Evolutionary conservation across 176 grass and related monocot genomes (phyloP), one percentile per base, ranked within the genome.

Genomic region (Bonia amplexicaulis): DNA sequence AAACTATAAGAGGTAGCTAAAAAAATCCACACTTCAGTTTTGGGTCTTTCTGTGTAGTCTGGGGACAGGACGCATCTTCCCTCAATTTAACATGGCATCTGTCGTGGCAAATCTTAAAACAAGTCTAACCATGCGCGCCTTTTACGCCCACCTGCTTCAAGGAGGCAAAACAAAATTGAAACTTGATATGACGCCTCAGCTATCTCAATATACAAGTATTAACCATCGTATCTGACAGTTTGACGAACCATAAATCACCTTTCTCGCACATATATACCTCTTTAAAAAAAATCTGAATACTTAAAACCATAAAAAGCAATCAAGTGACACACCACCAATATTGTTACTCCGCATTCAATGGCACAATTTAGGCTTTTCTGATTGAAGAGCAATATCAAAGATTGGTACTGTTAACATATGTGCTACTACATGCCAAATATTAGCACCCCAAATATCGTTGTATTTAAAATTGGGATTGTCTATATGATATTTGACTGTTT

Each of bases 21-120:
- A 33, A 3, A 33, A 3, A 31, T 31, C 2, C 31, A 33, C 74
- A 26, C 13, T 15, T 27, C 14, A 39, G 61, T 5, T 82, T 71
- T 88, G 86, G 87, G 46, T 4, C 17, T 6, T 64, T 53, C 1
- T 45, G 54, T 25, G 66, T 46, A 40, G 48, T 16, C 1, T 62
- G 46, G 66, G 80, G 71, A 51, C 81, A 73, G 2, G 2, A 0
- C 74, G 81, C 74, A 79, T 79, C 39, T 79, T 35, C 9, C 59
- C 37, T 19, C 6, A 57, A 45, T 22, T 35, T 8, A 71, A 54
- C 33, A 37, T 14, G 13, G 66, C 68, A 42, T 46, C 66, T 2
- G 45, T 1, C 63, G 29, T 81, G 59, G 45, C 58, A 39, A 49
- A 33, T 79, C 37, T 65, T 63, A 46, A 29, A 33, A 10, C 22